These are phyloP conservation scores for Linnemannia elongata DNA, from an alignment of 192 early-diverging fungal species.

Conservation along the genomic window DNA sequence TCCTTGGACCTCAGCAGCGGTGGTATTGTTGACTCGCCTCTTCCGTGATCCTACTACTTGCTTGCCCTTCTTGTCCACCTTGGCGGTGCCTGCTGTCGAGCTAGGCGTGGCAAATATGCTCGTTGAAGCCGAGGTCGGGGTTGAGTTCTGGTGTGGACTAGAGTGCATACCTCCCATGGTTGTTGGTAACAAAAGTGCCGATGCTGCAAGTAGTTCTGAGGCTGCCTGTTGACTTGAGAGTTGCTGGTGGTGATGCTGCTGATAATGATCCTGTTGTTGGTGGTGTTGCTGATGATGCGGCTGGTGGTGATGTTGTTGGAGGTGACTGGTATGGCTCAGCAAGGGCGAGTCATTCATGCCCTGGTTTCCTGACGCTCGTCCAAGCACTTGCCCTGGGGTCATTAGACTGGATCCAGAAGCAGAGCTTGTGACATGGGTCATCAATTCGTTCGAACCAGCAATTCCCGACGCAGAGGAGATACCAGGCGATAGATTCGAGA, in stretches of 20 bases:
- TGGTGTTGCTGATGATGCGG: background rate
- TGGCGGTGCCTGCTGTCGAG: background rate
- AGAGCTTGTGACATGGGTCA: conserved; percentile 9
- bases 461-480: background rate
- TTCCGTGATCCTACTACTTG: conserved; percentile 13
- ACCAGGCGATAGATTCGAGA: background rate
- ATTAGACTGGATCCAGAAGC: conserved; percentile 5
- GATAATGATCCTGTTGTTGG: background rate
- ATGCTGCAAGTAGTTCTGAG: conserved; percentile 24
- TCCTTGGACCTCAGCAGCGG: background rate
- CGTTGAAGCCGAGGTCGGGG: background rate
- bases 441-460: background rate
- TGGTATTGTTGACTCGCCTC: conserved; percentile 19
- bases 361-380: background rate
- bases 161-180: conserved; percentile 8
- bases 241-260: conserved; percentile 8
- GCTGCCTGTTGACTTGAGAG: conserved; percentile 13
- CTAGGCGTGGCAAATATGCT: background rate
- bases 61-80: conserved; percentile 18
- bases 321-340: background rate
- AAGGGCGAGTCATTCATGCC: background rate
- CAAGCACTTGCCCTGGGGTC: conserved; percentile 25
- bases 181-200: conserved; percentile 20
- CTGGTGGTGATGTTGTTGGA: background rate
- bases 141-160: background rate